phyloP scores from a whole-genome alignment of 1,139 yeast species.

The Suzukiozyma palmioleophila region DNA sequence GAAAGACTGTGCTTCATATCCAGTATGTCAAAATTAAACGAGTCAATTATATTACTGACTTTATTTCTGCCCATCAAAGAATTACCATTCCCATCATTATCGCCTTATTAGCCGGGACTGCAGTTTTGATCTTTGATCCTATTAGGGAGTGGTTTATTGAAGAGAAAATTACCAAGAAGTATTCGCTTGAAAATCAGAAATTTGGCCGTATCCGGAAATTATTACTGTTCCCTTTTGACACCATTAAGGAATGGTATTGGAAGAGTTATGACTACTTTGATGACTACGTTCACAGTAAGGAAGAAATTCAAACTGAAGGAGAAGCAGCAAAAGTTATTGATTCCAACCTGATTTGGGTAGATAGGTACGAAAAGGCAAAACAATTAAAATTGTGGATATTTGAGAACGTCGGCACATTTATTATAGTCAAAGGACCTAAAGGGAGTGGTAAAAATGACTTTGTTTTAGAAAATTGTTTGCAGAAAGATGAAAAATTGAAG shows the following conservation, averaged over 20 bases:
- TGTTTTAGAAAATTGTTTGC: slow-evolving; percentile 65
- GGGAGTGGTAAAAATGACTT: slow-evolving; percentile 90
- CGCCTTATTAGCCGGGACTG: slow-evolving; percentile 58
- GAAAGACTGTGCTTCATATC: slow-evolving; percentile 60
- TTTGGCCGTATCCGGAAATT: slow-evolving; percentile 27
- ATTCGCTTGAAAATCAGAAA: slow-evolving; percentile 27
- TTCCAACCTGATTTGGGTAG: slow-evolving; percentile 58
- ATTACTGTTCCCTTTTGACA: slow-evolving; percentile 23
- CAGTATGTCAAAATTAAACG: slow-evolving; percentile 59
- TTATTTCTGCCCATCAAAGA: slow-evolving; percentile 72
- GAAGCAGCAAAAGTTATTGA: slow-evolving; percentile 12
- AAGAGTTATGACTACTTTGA: slow-evolving; percentile 27
- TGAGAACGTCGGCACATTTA: slow-evolving; percentile 77
- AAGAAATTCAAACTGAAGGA: slow-evolving; percentile 5
- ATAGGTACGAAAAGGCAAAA: slow-evolving; percentile 61
- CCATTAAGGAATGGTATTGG: slow-evolving; percentile 22
- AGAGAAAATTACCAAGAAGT: slow-evolving; percentile 60
- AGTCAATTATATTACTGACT: slow-evolving; percentile 49
- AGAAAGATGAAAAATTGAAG: slow-evolving; percentile 37
- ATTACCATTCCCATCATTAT: slow-evolving; percentile 61
- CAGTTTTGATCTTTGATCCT: slow-evolving; percentile 88
- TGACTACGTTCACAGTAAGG: slow-evolving; percentile 14
- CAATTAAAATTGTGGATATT: slow-evolving; percentile 76
- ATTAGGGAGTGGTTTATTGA: slow-evolving; percentile 78
- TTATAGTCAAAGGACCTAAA: slow-evolving; percentile 85